Conservation (phyloP, 371 early-diverging fungal species). For the Apophysomyces elegans region DNA sequence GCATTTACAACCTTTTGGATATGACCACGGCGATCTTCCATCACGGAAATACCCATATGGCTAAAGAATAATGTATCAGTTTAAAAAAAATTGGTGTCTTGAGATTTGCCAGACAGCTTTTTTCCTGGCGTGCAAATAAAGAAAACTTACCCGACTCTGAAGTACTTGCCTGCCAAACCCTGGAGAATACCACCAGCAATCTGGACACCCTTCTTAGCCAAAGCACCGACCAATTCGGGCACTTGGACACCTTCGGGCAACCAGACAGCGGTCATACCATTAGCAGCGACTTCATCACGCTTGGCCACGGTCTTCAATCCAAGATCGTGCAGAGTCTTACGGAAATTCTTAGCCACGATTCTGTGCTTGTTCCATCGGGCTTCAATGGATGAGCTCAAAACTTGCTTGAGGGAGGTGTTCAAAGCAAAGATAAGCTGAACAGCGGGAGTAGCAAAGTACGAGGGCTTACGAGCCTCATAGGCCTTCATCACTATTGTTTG, state of each 20-base stretch:
- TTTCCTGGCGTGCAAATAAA: not conserved
- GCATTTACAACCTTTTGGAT: slow-evolving; percentile 78
- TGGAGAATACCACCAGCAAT: slow-evolving; percentile 94
- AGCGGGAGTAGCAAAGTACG: slow-evolving; percentile 98
- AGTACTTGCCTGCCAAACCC: slow-evolving; percentile 88
- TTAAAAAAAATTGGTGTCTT: no score
- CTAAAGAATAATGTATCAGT: slow-evolving; percentile 31
- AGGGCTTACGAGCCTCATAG: slow-evolving; percentile 89
- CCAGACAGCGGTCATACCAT: slow-evolving; percentile 95
- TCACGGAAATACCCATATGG: slow-evolving; percentile 93
- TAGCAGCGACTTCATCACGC: slow-evolving; percentile 73
- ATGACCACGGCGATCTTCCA: slow-evolving; percentile 73
- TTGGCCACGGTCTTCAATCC: slow-evolving; percentile 81
- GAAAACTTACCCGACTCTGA: slow-evolving; percentile 81
- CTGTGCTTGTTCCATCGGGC: slow-evolving; percentile 72
- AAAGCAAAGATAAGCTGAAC: slow-evolving; percentile 94
- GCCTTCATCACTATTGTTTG: slow-evolving; percentile 82
- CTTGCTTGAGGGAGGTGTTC: slow-evolving; percentile 80
- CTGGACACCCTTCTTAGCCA: slow-evolving; percentile 82
- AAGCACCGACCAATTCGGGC: slow-evolving; percentile 76
- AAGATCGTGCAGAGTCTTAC: slow-evolving; percentile 66
- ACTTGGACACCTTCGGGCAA: slow-evolving; percentile 85
- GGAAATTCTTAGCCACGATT: slow-evolving; percentile 74
- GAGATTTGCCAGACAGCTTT: not conserved
- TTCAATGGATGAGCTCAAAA: slow-evolving; percentile 72